Evolutionary conservation across 371 early-diverging fungal species (phyloP), one percentile per base, ranked within the genome.

Genomic region (Mucor circinelloides): DNA sequence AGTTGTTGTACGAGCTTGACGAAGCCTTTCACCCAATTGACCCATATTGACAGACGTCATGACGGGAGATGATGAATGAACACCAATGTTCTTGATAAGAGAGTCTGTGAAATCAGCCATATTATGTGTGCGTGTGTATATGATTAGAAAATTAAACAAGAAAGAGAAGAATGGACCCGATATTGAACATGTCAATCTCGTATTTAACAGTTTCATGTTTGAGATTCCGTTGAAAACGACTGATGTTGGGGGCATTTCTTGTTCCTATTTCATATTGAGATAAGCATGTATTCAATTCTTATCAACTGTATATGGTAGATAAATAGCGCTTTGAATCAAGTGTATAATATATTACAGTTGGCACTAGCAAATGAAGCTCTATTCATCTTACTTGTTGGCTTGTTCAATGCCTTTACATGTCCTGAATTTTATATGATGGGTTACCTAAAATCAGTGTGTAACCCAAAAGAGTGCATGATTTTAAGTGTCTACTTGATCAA

Each of bases 81-180:
- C 59, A 48, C 59, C 66, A 34, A 66, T 58, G 36, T 66, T 66
- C 36, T 58, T 66, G 25, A 66, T 66, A n/a, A 66, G 59, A 19
- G 66, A 48, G 28, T 66, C 66, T 66, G 58, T 66, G 32, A 66
- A 66, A 28, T 66, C 58, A 58, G 66, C 12, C 66, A 65, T 65
- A n/a, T 27, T 54, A n/a, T 36, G 8, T 63, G 21, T 34, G 7
- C 25, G 8, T 40, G n/a, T 31, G 30, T n/a, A n/a, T n/a, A 56
- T 56, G 30, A 59, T 15, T 9, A 19, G 50, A 21, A 21, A 19
- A 52, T n/a, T 28, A 13, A 55, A n/a, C 27, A 40, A 63, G 38
- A 38, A 40, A 63, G 38, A 38, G 32, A 38, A 54, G 38, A 34
- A 40, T 40, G 50, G 30, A 12, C 30, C 12, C 12, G 50, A 8